Conservation (phyloP, 345 rosid genomes). For the Euphorbia lathyris region DNA sequence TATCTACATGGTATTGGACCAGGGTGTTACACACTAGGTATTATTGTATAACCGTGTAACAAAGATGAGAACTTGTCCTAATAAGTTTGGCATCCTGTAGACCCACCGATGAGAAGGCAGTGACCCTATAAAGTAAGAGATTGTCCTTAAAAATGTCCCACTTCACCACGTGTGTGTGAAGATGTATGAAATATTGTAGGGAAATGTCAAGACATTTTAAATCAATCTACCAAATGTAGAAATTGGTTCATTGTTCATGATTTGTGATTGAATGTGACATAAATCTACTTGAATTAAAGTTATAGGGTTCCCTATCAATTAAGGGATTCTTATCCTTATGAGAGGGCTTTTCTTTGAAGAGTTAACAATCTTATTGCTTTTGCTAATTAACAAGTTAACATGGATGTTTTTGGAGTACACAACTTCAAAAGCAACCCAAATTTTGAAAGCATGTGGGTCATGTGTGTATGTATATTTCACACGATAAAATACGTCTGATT, state of each 20-base stretch:
- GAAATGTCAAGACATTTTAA: conserved; percentile 16
- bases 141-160: conserved; percentile 5
- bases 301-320: conserved; percentile 15
- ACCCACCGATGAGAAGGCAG: neutral
- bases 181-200: conserved; percentile 1
- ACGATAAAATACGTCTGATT: too few relatives aligned
- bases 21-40: too few relatives aligned
- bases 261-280: conserved; percentile 7
- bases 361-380: neutral
- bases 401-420: conserved; percentile 20
- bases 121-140: conserved; percentile 1
- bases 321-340: conserved; percentile 20
- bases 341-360: conserved; percentile 6
- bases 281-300: conserved; percentile 5
- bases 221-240: conserved; percentile 7
- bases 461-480: too few relatives aligned
- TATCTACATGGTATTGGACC: too few relatives aligned
- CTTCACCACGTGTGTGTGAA: conserved; percentile 14
- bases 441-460: conserved; percentile 7
- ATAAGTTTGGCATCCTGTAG: neutral
- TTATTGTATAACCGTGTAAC: neutral
- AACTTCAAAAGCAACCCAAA: conserved; percentile 5
- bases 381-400: neutral
- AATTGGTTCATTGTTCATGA: neutral
- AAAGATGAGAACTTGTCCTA: conserved; percentile 3